Evolutionary conservation across 495 filamentous ascomycete species (phyloP), one percentile per base, ranked within the genome.

Genomic region (Penicillium lividum): DNA sequence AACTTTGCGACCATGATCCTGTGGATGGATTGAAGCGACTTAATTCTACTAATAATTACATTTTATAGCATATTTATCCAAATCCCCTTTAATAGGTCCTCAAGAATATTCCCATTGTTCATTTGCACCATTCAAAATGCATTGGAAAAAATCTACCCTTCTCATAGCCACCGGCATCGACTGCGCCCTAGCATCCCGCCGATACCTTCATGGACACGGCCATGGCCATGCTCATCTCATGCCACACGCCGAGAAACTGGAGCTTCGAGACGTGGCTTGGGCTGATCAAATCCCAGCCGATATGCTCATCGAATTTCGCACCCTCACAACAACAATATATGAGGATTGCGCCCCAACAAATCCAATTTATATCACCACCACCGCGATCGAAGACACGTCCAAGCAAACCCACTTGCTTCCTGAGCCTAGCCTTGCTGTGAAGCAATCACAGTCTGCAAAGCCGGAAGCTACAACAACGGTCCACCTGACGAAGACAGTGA

Each of bases 261-360:
- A 61, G 16, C 51, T 57, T 0, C 44, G 57, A 44, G 55, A 47
- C n/a, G 1, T 56, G 11, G 58, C 53, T 15, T 46, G 56, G 40
- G 28, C 13, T 47, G 50, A 59, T 25, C 42, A 16, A 28, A 54
- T 57, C 2, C 54, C 57, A 0, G 67, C 61, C 0, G 57, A 71
- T 40, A 49, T 60, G 34, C 51, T 63, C 30, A 28, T 64, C 2
- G 66, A 68, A 31, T 58, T 60, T 7, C 45, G 63, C 31, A 73
- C 68, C 9, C 13, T 69, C 27, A 75, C 70, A 6, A 68, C 62
- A 0, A 73, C 72, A 6, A 50, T 72, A 7, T 62, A 56, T 25
- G 56, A 54, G 33, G 50, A 68, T 0, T 70, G 66, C 36, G 51
- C 15, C 10, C 31, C 57, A 13, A 65, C 65, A 4, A 56, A 52